Base-by-base conservation (phyloP, 331 rosid species). In the Acacia concinna region DNA sequence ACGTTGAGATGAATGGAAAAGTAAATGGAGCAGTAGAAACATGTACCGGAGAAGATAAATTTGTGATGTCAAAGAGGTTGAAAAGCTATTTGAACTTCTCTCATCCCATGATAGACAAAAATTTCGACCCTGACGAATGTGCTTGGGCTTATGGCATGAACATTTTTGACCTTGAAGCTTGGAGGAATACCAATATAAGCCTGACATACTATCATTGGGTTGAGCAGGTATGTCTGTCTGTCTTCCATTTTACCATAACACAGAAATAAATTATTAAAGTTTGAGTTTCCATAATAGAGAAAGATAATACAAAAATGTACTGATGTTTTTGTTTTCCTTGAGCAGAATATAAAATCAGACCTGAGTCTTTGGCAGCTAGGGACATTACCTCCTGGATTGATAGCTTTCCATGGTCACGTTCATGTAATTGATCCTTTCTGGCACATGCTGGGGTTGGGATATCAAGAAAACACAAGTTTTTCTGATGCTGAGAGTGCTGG, bases 141-240 rank as follows among this genome's bases (percentile, higher is more conserved):
- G 99, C 99, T 17, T 96, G 98, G 99, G 99, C 99, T 34, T 96
- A 96, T 76, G 99, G 99, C 73, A 96, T 96, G 99, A 96, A 96
- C 89, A 88, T 96, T 74, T 96, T 96, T 75, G 98, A 96, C 81
- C 89, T 96, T 63, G 91, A 89, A 47, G 99, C 98, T 78, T 96
- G 99, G 99, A 88, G 98, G 83, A 93, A 82, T 77, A 93, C 98
- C 83, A 96, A 93, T 84, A 96, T 96, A 87, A 96, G 97, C 91
- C 79, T 41, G 14, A 82, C 93, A 69, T 96, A 93, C 84, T 92
- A 96, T 76, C 72, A 90, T 79, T 96, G 99, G 99, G 90, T 96
- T 87, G 93, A 86, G 59, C 92, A 90, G 92, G 99, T 90, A 84
- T 70, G 52, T 79, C 12, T 52, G 52, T 79, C 12, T 52, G 46